A percentile compares a stretch with the other conserved stretches of the same genome.
phyloP scores from a whole-genome alignment of 148 eudicot genomes.

The Rhododendron vialii region DNA sequence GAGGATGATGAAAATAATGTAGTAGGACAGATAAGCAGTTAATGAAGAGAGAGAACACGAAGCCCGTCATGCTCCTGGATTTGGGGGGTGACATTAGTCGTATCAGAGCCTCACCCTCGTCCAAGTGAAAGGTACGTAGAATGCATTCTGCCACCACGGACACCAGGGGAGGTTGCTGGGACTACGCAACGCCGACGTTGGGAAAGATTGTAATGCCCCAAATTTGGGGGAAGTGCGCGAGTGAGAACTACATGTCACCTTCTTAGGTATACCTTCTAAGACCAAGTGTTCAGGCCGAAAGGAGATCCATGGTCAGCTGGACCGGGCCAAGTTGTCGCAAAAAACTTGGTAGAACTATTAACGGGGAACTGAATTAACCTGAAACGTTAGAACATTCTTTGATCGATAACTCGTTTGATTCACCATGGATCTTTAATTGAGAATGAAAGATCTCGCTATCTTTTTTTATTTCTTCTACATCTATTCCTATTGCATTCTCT shows the following conservation, averaged over 20 bases:
- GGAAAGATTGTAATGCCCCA: neutral
- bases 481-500: neutral
- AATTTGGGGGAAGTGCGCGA: too few relatives aligned
- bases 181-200: neutral
- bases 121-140: neutral
- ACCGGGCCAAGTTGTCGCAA: neutral
- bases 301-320: neutral
- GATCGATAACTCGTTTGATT: too few relatives aligned
- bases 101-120: too few relatives aligned
- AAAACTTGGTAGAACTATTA: neutral
- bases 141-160: neutral
- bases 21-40: constrained; percentile 1
- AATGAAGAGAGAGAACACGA: neutral
- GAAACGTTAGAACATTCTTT: neutral
- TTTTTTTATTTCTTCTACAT: neutral
- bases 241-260: too few relatives aligned
- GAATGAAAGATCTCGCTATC: neutral
- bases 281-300: neutral
- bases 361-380: neutral
- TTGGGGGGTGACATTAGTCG: neutral
- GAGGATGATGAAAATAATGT: neutral
- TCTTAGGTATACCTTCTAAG: neutral
- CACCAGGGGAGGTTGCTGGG: neutral
- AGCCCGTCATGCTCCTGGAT: neutral
- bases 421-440: neutral